These are phyloP conservation scores for Paramecium biaurelia DNA, from an alignment of 73 alveolate genomes.

Conservation along the genomic window DNA sequence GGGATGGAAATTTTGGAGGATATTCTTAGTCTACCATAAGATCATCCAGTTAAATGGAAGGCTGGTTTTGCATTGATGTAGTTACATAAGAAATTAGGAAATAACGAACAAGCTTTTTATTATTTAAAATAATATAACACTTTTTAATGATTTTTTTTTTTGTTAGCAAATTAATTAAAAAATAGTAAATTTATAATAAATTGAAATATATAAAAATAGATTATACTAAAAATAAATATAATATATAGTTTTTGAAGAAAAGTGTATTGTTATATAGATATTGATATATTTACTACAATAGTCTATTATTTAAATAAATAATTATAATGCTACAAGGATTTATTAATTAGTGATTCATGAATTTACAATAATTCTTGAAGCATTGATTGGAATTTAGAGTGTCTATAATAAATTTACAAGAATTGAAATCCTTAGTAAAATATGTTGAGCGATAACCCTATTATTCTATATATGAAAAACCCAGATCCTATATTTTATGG, in stretches of 20 bases:
- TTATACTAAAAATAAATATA: too few species aligned
- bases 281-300: neutral
- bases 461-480: neutral
- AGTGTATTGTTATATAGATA: neutral
- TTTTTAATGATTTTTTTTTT: neutral
- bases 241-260: too few species aligned
- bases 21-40: neutral
- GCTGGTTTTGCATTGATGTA: constrained; percentile 47
- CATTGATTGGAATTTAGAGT: neutral
- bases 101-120: constrained; percentile 7
- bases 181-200: neutral
- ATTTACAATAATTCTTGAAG: neutral
- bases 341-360: neutral
- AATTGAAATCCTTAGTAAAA: neutral
- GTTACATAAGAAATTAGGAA: constrained; percentile 16
- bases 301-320: neutral
- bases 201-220: neutral
- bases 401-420: neutral
- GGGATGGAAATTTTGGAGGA: constrained; percentile 31
- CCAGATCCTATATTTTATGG: constrained; percentile 48
- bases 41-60: neutral
- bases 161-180: neutral
- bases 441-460: neutral
- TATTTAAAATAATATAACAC: constrained; percentile 27
- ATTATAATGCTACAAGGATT: neutral